Evolutionary conservation across 2,329 filamentous ascomycete genomes (phyloP).

Genomic region (Cercospora citrullina): DNA sequence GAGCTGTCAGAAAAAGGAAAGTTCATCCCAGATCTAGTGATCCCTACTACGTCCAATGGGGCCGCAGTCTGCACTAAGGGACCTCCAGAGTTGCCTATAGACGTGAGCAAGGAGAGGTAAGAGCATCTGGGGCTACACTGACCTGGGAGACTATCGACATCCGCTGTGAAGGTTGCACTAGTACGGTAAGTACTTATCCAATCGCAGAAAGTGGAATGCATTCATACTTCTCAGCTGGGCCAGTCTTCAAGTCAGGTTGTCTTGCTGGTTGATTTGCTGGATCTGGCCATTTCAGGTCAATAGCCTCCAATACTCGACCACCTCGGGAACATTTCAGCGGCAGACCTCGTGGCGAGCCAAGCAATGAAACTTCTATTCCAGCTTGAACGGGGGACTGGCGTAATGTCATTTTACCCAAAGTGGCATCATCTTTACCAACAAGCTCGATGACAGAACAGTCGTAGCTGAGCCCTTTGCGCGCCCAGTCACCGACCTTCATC

Average conservation of each 20-base stretch:
- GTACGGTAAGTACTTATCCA: neutral
- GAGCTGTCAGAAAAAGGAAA: neutral
- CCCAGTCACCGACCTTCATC: too few species aligned
- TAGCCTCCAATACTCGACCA: neutral
- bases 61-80: too few species aligned
- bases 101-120: neutral
- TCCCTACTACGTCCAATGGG: neutral
- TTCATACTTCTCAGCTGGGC: neutral
- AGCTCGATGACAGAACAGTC: neutral
- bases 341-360: neutral
- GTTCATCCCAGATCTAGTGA: neutral
- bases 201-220: neutral
- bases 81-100: neutral
- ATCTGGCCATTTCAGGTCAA: neutral
- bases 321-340: neutral
- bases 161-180: neutral
- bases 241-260: neutral
- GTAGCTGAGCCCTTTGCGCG: neutral
- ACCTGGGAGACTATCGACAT: neutral
- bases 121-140: too few species aligned
- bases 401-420: too few species aligned
- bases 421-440: too few species aligned
- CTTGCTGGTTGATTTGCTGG: neutral
- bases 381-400: too few species aligned
- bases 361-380: neutral